Evolutionary conservation across 1,284 basidiomycete species (phyloP).

Genomic region (Austroboletus novae-zelandiae): DNA sequence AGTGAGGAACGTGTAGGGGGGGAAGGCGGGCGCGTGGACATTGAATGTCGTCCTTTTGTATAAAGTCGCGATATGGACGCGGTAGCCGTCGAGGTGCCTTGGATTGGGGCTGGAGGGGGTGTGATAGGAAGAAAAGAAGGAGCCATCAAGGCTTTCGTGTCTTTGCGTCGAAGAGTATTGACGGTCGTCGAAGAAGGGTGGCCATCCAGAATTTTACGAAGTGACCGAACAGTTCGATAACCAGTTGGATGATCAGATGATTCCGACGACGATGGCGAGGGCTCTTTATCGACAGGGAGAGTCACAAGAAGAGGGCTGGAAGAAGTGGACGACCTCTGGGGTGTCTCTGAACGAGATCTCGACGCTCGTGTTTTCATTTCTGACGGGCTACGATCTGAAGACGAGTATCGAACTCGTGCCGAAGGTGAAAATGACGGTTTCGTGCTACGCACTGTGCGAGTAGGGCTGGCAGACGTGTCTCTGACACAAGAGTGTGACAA

Average conservation of each 20-base stretch:
- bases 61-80: constrained; percentile 73
- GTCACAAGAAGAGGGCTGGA: constrained; percentile 40
- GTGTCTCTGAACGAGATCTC: constrained; percentile 39
- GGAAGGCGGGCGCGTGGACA: constrained; percentile 52
- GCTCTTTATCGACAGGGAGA: constrained; percentile 54
- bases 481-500: constrained; percentile 24
- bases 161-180: constrained; percentile 15
- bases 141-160: constrained; percentile 11
- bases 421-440: constrained; percentile 12
- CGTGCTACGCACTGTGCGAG: constrained; percentile 11
- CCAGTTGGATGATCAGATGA: constrained; percentile 48
- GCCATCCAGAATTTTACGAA: constrained; percentile 67
- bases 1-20: constrained; percentile 55
- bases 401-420: constrained; percentile 5
- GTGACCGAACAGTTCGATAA: constrained; percentile 59
- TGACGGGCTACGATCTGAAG: constrained; percentile 13
- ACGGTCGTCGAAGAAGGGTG: constrained; percentile 38
- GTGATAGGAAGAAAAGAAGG: constrained; percentile 37
- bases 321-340: constrained; percentile 28
- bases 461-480: constrained; percentile 24
- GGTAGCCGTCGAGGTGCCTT: constrained; percentile 65
- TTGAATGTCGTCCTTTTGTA: constrained; percentile 61
- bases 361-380: constrained; percentile 6
- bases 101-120: constrained; percentile 49
- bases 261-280: constrained; percentile 41